Percentiles rank a stretch among this genome's conserved stretches.
Conservation (phyloP, 192 early-diverging fungal genomes). For the Kappamyces sp. region DNA sequence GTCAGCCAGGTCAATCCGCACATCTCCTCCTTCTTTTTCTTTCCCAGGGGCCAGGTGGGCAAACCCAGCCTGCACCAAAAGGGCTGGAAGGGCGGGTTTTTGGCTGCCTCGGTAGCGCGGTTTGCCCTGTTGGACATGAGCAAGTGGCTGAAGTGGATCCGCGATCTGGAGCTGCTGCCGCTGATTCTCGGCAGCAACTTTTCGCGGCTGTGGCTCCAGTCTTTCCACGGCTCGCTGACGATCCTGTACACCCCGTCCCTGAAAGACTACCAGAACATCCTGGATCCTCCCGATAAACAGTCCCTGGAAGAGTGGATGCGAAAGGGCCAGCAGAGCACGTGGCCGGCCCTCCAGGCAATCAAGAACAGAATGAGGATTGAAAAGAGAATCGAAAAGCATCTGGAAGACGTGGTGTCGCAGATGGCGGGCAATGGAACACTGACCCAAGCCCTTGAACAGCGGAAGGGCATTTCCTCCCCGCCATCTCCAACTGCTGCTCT, state of each 20-base stretch:
- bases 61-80: constrained; percentile 62
- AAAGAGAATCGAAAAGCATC: constrained; percentile 28
- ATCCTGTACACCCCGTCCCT: constrained; percentile 45
- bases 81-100: constrained; percentile 71
- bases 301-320: not conserved
- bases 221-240: constrained; percentile 83
- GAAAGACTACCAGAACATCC: not conserved
- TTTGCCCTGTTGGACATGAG: constrained; percentile 76
- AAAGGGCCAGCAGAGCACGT: constrained; percentile 5
- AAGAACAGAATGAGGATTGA: not conserved
- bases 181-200: constrained; percentile 69
- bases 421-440: constrained; percentile 22
- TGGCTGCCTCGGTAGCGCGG: constrained; percentile 73
- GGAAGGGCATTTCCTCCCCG: too few relatives aligned
- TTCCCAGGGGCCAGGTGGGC: constrained; percentile 66
- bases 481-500: too few relatives aligned
- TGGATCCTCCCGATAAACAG: not conserved
- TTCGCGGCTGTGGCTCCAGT: constrained; percentile 79
- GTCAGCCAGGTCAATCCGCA: constrained; percentile 87
- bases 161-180: constrained; percentile 77
- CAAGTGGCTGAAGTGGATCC: constrained; percentile 76
- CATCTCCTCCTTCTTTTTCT: constrained; percentile 82
- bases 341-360: constrained; percentile 6
- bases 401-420: too few relatives aligned
- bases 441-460: too few relatives aligned